Percentiles rank a stretch among this genome's conserved stretches.
Evolutionary conservation across 225 moss, liverwort and hornwort genomes (phyloP).

Genomic region (Pleurozium schreberi): DNA sequence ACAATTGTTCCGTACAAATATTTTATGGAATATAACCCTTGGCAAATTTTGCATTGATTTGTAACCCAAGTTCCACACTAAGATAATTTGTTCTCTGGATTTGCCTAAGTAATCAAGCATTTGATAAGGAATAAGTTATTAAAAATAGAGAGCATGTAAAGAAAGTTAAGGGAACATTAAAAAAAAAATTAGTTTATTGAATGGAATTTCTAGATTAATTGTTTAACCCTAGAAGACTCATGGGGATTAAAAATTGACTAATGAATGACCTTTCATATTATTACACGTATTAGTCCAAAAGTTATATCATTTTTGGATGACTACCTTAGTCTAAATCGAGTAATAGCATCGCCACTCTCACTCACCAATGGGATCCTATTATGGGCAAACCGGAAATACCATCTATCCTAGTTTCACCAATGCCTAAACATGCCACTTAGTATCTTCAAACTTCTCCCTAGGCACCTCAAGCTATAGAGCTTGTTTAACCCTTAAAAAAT

Average conservation of each 20-base stretch:
- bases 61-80: not conserved
- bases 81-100: accelerated
- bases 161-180: accelerated
- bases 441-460: too few species aligned
- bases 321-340: not conserved
- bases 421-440: not conserved
- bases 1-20: not conserved
- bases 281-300: too few species aligned
- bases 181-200: not conserved
- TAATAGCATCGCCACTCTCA: not conserved
- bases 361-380: not conserved
- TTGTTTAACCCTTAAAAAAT: not conserved
- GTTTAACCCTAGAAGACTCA: not conserved
- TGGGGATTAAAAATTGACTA: not conserved
- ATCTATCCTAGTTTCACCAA: not conserved
- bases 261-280: too few species aligned
- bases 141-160: not conserved
- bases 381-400: accelerated
- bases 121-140: not conserved
- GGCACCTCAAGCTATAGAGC: too few species aligned
- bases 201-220: not conserved
- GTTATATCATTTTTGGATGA: too few species aligned
- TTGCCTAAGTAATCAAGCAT: not conserved
- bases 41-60: not conserved
- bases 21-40: not conserved